Evolutionary conservation across 2,329 filamentous ascomycete species (phyloP).

Genomic region (Ophiocordyceps camponoti-leonardi): DNA sequence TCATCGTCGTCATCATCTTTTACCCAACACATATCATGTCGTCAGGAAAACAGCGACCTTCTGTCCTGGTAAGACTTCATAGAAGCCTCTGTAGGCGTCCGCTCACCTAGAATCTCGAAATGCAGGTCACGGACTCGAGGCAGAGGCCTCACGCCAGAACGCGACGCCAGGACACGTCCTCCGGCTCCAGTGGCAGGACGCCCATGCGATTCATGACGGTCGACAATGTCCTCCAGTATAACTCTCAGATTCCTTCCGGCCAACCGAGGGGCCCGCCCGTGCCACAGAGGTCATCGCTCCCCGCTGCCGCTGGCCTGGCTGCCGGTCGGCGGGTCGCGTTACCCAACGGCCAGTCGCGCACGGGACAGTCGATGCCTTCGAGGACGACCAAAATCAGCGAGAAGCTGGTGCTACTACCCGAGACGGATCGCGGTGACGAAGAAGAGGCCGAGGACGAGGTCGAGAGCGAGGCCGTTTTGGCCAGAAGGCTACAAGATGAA

Average conservation of each 20-base stretch:
- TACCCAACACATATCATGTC: constrained; percentile 14
- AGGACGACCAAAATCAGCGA: constrained; percentile 89
- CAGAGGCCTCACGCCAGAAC: constrained; percentile 17
- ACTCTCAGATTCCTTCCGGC: constrained; percentile 86
- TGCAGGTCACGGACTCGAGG: constrained; percentile 20
- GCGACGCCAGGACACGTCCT: constrained; percentile 15
- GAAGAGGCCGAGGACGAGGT: constrained; percentile 37
- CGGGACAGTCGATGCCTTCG: constrained; percentile 51
- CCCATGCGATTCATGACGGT: constrained; percentile 70
- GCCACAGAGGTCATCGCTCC: constrained; percentile 17
- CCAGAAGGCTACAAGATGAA: constrained; percentile 29
- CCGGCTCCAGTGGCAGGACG: constrained; percentile 13
- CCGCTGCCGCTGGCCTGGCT: constrained; percentile 4
- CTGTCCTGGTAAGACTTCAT: constrained; percentile 33
- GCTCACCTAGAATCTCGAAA: constrained; percentile 3
- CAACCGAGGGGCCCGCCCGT: constrained; percentile 61
- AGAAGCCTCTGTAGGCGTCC: not conserved
- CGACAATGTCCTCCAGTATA: constrained; percentile 87
- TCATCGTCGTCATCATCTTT: not conserved
- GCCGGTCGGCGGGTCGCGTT: constrained; percentile 14
- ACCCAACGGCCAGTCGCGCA: constrained; percentile 22
- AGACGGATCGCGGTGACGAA: constrained; percentile 46
- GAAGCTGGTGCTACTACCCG: constrained; percentile 88
- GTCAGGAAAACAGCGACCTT: constrained; percentile 37
- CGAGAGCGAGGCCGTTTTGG: constrained; percentile 23